Percentiles rank a stretch among this genome's conserved stretches.
Conservation (phyloP, 805 yeast genomes). For the Metschnikowia koreensis region DNA sequence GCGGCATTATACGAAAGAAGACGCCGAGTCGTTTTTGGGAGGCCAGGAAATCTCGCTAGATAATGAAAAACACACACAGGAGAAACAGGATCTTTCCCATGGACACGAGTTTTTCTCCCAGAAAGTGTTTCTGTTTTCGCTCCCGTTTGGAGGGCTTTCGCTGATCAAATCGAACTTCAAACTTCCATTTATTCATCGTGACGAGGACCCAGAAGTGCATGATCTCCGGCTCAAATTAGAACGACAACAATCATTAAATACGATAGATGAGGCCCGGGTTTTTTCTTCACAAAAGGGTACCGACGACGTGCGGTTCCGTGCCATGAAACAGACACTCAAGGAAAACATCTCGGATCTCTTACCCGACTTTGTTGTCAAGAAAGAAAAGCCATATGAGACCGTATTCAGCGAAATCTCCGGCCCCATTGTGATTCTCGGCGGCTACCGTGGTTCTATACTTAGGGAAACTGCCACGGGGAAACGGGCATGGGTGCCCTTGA, state of each 20-base stretch:
- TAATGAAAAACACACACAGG: background rate
- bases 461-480: constrained; percentile 62
- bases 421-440: constrained; percentile 79
- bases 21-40: constrained; percentile 51
- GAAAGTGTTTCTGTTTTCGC: constrained; percentile 53
- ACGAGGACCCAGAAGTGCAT: constrained; percentile 17
- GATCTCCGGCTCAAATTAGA: constrained; percentile 42
- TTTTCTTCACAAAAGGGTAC: constrained; percentile 55
- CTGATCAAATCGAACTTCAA: constrained; percentile 23
- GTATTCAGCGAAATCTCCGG: constrained; percentile 67
- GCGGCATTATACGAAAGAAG: constrained; percentile 21
- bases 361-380: constrained; percentile 29
- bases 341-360: constrained; percentile 46
- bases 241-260: constrained; percentile 57
- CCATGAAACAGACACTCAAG: constrained; percentile 61
- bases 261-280: constrained; percentile 60
- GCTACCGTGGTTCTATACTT: constrained; percentile 80
- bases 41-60: constrained; percentile 33
- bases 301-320: constrained; percentile 67
- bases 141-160: constrained; percentile 54
- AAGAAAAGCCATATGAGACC: constrained; percentile 36
- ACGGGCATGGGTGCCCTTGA: constrained; percentile 82
- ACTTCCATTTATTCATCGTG: constrained; percentile 22
- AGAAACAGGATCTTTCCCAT: background rate
- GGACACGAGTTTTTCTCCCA: constrained; percentile 19